A percentile compares a stretch with the other conserved stretches of the same genome.
Conservation (phyloP, 805 yeast species). For the Saturnispora dispora region DNA sequence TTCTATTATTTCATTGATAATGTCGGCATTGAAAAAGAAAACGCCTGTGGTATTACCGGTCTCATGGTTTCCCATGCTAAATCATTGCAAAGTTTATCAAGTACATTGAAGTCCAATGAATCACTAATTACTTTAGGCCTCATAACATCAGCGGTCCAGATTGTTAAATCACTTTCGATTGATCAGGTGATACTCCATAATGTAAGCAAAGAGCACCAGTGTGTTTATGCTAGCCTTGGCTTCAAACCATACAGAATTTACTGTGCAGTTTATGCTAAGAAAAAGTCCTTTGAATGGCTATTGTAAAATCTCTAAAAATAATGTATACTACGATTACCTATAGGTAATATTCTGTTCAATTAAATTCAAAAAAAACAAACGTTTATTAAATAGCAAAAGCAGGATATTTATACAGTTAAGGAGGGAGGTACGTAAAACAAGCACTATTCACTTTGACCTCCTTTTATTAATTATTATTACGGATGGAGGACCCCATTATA, state of each 20-base stretch:
- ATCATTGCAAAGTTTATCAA: neutral
- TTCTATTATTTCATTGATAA: conserved; percentile 46
- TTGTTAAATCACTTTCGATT: conserved; percentile 28
- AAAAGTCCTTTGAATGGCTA: conserved; percentile 20
- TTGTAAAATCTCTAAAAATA: neutral
- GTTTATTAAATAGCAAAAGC: neutral
- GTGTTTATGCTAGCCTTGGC: conserved; percentile 19
- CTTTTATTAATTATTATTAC: too few species aligned
- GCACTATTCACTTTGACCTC: neutral
- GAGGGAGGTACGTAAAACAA: neutral
- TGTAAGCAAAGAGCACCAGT: conserved; percentile 9
- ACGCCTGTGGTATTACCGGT: conserved; percentile 44
- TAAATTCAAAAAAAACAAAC: neutral
- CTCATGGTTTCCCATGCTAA: conserved; percentile 45
- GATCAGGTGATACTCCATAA: conserved; percentile 13
- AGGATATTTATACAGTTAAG: neutral
- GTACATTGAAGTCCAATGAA: neutral
- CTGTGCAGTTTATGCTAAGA: conserved; percentile 17
- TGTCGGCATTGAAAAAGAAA: conserved; percentile 14
- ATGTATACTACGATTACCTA: neutral
- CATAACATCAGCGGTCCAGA: conserved; percentile 36
- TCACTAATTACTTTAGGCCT: conserved; percentile 1
- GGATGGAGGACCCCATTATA: neutral
- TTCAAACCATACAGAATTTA: conserved; percentile 19
- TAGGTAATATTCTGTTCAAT: neutral